Base-by-base conservation (phyloP, 495 filamentous ascomycete species). In the Hypoxylon trugodes region DNA sequence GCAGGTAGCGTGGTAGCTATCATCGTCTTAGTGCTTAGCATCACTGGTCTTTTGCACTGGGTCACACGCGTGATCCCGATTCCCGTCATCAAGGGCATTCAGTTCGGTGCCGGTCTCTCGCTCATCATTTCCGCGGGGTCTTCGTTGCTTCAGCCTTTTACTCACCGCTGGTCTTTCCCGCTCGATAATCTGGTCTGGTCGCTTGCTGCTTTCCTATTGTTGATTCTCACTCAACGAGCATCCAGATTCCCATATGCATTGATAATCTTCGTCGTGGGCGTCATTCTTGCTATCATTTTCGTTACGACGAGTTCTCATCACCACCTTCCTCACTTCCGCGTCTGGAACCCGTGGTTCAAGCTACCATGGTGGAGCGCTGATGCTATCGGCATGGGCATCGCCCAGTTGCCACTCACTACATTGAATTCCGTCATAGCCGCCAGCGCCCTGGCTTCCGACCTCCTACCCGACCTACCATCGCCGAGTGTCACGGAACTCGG, bases 361-460 rank as follows among this genome's bases (percentile, higher is more conserved):
- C 30, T 84, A 4, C 86, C 86, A 1, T 63, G 58, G 18, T 76
- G 67, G 66, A 66, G 56, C 21, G 53, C 66, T 6, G 62, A 73
- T 28, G 75, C 77, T 30, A 41, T 83, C 79, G 65, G 86, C 83
- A 65, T 90, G 88, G 47, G 78, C 15, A 42, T 97, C 25, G 91
- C 91, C 7, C 94, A 98, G 67, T 79, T 98, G 15, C 93, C 94
- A 1, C 82, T 98, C 15, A 98, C 94, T 0, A 88, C 90, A 0
- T 81, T 97, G 21, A 98, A 98, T 76, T 96, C 92, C 4, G 80
- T 97, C 46, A 87, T 98, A 48, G 94, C 94, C 0, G 92, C 92
- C 4, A 82, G 86, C 9, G 87, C 91, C 35, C 80, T 98, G 0
- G 84, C 89, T 1, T 74, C 82, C 0, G 89, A 95, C 70, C 80